Base-by-base conservation (phyloP, 2,329 filamentous ascomycete genomes). In the Rutstroemia sp. region DNA sequence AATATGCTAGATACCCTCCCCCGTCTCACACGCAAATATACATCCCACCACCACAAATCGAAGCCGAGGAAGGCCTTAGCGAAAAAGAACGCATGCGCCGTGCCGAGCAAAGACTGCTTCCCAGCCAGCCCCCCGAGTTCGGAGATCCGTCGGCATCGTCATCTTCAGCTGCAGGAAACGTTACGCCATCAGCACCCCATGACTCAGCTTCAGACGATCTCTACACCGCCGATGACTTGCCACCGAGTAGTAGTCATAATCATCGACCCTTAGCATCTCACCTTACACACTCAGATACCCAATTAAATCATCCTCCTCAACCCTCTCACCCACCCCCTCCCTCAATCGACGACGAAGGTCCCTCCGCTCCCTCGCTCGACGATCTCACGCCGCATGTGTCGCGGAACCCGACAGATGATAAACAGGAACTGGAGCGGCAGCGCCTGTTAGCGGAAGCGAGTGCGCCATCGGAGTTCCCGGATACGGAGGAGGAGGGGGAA, bases 41-140 rank as follows among this genome's bases (percentile, higher is more conserved):
- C 63, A 68, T 85, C 16, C 81, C 84, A 30, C 80, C 81, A 4
- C 84, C 86, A n/a, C 74, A 80, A 30, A 64, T 84, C 17, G 73
- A 76, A 10, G 73, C 79, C 12, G 83, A 89, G 55, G 80, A 80
- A 58, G 78, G 75, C 4, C 73, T 91, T 34, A 83, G 86, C 12
- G 94, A 97, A 61, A 96, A 96, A 71, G 86, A 95, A 58, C 84
- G 86, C 49, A 73, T 94, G 57, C 82, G 86, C 48, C 82, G 82
- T 57, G 90, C 89, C 42, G 92, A 96, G 72, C 81, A 86, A 62
- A 81, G 85, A 48, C 74, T 96, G 5, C 72, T 96, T 21, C 92
- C 92, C 2, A 96, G 91, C 66, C 84, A 85, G 64, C 92, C 89
- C 14, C 80, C 87, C 36, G 64, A 69, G 12, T 70, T 74, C 56